Evolutionary conservation across 108 stramenopile genomes (phyloP).

Genomic region (Conticribra weissflogii): DNA sequence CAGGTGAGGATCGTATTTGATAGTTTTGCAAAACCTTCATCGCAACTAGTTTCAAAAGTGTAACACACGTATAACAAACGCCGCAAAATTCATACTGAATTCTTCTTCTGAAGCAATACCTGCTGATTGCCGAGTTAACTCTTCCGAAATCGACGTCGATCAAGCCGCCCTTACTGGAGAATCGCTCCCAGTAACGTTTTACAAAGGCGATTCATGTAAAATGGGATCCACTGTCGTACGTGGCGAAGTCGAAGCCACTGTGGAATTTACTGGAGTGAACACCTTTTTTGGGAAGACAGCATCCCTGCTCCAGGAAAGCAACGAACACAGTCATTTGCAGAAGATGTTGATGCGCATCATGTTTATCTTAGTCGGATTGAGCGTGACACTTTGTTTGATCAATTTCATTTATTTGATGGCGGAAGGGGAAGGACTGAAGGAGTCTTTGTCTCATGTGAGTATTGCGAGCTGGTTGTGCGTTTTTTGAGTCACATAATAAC

Average conservation of each 20-base stretch:
- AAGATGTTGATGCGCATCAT: constrained; percentile 69
- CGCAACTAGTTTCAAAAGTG: neutral
- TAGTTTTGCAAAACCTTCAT: neutral
- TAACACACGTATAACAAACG: neutral
- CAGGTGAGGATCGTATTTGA: constrained; percentile 12
- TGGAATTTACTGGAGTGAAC: constrained; percentile 68
- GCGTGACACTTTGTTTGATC: constrained; percentile 57
- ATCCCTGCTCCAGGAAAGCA: constrained; percentile 46
- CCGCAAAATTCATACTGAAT: neutral
- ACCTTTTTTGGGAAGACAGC: constrained; percentile 88
- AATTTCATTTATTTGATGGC: constrained; percentile 54
- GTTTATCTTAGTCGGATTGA: constrained; percentile 59
- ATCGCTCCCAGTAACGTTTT: constrained; percentile 81
- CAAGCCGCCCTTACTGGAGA: constrained; percentile 86
- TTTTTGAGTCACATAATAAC: too few relatives aligned
- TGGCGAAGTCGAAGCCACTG: constrained; percentile 70
- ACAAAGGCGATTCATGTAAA: constrained; percentile 57
- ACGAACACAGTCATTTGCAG: constrained; percentile 62
- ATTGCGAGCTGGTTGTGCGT: too few relatives aligned
- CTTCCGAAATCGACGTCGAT: constrained; percentile 67
- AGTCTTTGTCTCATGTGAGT: constrained; percentile 48
- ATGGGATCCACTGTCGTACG: constrained; percentile 79
- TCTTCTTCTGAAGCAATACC: constrained; percentile 48
- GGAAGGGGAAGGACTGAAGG: constrained; percentile 31
- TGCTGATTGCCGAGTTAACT: constrained; percentile 64